phyloP scores from a whole-genome alignment of 1,284 basidiomycete genomes.

The Farysia itapuensis region DNA sequence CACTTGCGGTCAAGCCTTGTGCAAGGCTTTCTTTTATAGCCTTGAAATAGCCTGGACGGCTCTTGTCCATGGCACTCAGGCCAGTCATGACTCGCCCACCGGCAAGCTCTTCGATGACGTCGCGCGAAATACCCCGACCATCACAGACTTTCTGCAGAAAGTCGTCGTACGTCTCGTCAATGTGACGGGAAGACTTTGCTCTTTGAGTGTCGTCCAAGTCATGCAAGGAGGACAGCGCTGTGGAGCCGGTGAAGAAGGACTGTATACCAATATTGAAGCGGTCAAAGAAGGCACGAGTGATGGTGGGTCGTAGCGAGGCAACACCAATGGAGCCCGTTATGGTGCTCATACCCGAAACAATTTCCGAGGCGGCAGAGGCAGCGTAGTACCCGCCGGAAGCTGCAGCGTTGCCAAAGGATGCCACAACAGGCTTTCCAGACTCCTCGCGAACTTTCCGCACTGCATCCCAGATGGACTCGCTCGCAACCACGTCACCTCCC shows the following conservation, averaged over 20 bases:
- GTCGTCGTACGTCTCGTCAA: conserved; percentile 61
- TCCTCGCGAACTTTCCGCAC: conserved; percentile 57
- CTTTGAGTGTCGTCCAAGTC: conserved; percentile 54
- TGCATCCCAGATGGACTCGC: conserved; percentile 62
- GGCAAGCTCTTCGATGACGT: conserved; percentile 60
- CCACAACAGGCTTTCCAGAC: conserved; percentile 61
- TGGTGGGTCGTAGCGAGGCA: conserved; percentile 61
- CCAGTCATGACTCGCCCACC: conserved; percentile 62
- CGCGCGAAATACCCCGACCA: conserved; percentile 58
- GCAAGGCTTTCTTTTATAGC: too few relatives aligned
- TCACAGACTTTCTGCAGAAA: conserved; percentile 58
- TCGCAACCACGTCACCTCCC: conserved; percentile 61
- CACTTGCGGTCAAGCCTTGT: too few relatives aligned
- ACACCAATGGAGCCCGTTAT: conserved; percentile 62
- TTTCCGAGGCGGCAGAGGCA: conserved; percentile 54
- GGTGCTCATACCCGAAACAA: conserved; percentile 60
- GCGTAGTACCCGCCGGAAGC: conserved; percentile 61
- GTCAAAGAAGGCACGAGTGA: conserved; percentile 61
- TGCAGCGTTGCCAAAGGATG: conserved; percentile 61
- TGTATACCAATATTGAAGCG: conserved; percentile 60
- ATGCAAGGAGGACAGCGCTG: conserved; percentile 56
- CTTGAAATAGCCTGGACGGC: too few relatives aligned
- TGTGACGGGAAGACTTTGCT: conserved; percentile 51
- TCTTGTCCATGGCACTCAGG: conserved; percentile 59
- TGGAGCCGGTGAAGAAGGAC: conserved; percentile 60